A percentile compares a stretch with the other conserved stretches of the same genome.
These are phyloP conservation scores for Erodium moschatum DNA, from an alignment of 441 rosid species.

Conservation along the genomic window DNA sequence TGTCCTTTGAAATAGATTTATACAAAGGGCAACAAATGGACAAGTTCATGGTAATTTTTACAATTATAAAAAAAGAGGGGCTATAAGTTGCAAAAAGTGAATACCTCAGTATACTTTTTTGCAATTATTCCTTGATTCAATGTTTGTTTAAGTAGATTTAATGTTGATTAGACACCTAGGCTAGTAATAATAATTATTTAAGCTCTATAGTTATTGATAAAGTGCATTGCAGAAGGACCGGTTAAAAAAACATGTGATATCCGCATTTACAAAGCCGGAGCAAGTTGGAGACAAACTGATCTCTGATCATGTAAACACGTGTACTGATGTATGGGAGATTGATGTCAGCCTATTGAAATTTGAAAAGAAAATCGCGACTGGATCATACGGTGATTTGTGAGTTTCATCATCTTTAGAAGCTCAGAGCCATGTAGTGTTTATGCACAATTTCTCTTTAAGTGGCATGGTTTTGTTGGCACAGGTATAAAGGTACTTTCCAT, in stretches of 20 bases:
- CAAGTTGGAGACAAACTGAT: slow-evolving; percentile 24
- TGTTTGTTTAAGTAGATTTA: too few species aligned
- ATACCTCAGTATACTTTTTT: too few species aligned
- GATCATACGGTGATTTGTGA: slow-evolving; percentile 55
- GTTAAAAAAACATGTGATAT: slow-evolving; percentile 23
- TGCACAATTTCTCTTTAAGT: slow-evolving; percentile 20
- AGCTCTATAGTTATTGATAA: too few species aligned
- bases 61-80: too few species aligned
- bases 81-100: too few species aligned
- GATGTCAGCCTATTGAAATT: slow-evolving; percentile 39
- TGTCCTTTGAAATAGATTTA: too few species aligned
- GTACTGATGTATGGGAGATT: slow-evolving; percentile 53
- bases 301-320: slow-evolving; percentile 23
- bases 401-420: slow-evolving; percentile 21
- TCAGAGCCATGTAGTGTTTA: slow-evolving; percentile 15
- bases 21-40: too few species aligned
- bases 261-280: slow-evolving; percentile 31
- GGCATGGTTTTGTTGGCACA: slow-evolving; percentile 26
- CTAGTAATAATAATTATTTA: too few species aligned
- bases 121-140: too few species aligned
- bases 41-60: too few species aligned
- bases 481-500: slow-evolving; percentile 51
- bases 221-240: slow-evolving; percentile 36
- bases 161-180: too few species aligned
- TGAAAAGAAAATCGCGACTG: slow-evolving; percentile 46